Evolutionary conservation across 192 early-diverging fungal species (phyloP), one percentile per base, ranked within the genome.

Genomic region (Physocladia obscura): DNA sequence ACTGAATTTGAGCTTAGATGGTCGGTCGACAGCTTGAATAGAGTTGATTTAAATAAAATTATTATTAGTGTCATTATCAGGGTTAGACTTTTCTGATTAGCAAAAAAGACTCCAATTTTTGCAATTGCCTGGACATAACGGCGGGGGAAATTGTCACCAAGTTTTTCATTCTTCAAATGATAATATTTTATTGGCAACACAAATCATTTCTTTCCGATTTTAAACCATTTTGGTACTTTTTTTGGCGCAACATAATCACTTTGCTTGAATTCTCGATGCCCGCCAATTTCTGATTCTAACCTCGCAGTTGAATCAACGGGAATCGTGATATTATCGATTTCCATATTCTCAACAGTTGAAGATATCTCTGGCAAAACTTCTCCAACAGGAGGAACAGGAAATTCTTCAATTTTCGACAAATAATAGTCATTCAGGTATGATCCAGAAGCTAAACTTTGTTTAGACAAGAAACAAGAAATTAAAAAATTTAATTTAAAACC

Each of bases 191-290:
- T n/a, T n/a, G n/a, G n/a, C n/a, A n/a, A n/a, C n/a, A n/a, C n/a
- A n/a, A n/a, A n/a, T 64, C 31, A 70, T 49, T 70, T 73, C 32
- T 77, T 79, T 26, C 77, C 74, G 34, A 79, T 69, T 54, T 79
- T 75, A 38, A 79, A 79, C 77, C 77, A 79, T 56, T 79, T 79
- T 34, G 77, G 77, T 22, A 71, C 71, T 37, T 75, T 76, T 27
- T 62, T 69, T 15, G 44, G 56, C 26, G 52, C 26, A 26, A 38
- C 26, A 38, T 17, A 37, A 5, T 57, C 57, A 60, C 57, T 49
- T 4, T 55, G 30, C 24, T 32, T 30, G 13, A n/a, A 37, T 27
- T 61, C 59, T n/a, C n/a, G n/a, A n/a, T n/a, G n/a, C n/a, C n/a
- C n/a, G 44, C n/a, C 44, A 8, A 47, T 47, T 47, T 47, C 44